Percentiles rank a stretch among this genome's conserved stretches.
Evolutionary conservation across 2,329 filamentous ascomycete genomes (phyloP).

Genomic region (Sporothrix brasiliensis): DNA sequence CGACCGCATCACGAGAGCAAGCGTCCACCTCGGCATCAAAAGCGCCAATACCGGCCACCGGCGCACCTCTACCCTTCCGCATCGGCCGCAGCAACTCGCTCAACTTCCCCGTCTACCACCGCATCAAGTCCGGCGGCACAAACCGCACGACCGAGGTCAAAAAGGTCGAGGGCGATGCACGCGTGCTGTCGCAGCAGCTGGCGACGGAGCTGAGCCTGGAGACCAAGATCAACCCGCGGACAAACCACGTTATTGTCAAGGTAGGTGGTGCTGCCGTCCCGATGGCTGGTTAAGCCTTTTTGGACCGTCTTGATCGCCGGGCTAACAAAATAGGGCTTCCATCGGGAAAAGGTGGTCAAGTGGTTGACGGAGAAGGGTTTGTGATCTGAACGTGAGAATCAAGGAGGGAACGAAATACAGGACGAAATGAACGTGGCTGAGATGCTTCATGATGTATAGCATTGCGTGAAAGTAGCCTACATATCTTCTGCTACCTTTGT

Average conservation of each 20-base stretch:
- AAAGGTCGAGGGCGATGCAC: constrained; percentile 74
- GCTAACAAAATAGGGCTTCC: constrained; percentile 27
- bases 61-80: constrained; percentile 55
- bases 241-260: constrained; percentile 74
- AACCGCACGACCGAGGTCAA: constrained; percentile 73
- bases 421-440: no score
- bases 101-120: constrained; percentile 76
- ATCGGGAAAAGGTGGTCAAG: constrained; percentile 32
- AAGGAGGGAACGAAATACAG: background rate
- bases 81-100: constrained; percentile 71
- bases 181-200: constrained; percentile 66
- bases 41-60: background rate
- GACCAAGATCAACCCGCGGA: constrained; percentile 60
- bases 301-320: background rate
- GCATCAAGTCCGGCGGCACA: constrained; percentile 74
- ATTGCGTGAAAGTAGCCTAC: no score
- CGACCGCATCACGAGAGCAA: background rate
- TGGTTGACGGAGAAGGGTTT: constrained; percentile 36
- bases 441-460: no score
- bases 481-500: no score
- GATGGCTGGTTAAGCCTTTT: background rate
- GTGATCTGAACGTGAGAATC: constrained; percentile 6
- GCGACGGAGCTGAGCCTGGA: constrained; percentile 59
- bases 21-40: constrained; percentile 21
- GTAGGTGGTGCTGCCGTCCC: constrained; percentile 45